phyloP scores from a whole-genome alignment of 768 basidiomycete genomes.

The Fibroporia radiculosa region DNA sequence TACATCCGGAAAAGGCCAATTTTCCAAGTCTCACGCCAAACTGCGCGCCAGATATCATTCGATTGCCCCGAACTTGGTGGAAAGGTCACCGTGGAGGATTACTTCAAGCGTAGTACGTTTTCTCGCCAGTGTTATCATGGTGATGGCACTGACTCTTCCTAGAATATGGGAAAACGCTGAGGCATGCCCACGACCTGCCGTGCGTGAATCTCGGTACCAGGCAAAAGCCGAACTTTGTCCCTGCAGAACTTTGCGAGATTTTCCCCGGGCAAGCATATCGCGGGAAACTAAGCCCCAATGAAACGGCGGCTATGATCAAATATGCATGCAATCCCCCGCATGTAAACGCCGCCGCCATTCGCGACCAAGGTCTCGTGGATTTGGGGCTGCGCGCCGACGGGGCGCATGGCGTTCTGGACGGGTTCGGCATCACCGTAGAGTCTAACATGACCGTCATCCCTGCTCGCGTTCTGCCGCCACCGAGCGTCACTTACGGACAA shows the following conservation, averaged over 20 bases:
- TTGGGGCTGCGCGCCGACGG: slow-evolving; percentile 43
- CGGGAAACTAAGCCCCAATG: slow-evolving; percentile 50
- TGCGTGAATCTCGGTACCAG: slow-evolving; percentile 27
- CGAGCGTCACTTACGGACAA: slow-evolving; percentile 45
- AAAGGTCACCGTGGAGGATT: slow-evolving; percentile 51
- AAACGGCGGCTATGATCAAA: slow-evolving; percentile 65
- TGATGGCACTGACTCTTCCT: not conserved
- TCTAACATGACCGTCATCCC: slow-evolving; percentile 56
- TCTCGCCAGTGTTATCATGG: slow-evolving; percentile 3
- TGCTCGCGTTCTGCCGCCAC: slow-evolving; percentile 54
- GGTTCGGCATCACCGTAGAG: slow-evolving; percentile 53
- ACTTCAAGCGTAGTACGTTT: slow-evolving; percentile 52
- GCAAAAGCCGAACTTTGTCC: slow-evolving; percentile 35
- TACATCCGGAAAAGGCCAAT: slow-evolving; percentile 42
- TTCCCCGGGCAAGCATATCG: slow-evolving; percentile 49
- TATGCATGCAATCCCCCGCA: slow-evolving; percentile 57
- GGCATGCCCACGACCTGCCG: slow-evolving; percentile 28
- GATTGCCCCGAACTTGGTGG: slow-evolving; percentile 49
- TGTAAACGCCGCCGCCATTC: slow-evolving; percentile 50
- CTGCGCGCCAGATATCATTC: slow-evolving; percentile 33
- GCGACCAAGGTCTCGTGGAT: slow-evolving; percentile 45
- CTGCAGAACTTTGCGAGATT: slow-evolving; percentile 68
- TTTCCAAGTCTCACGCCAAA: slow-evolving; percentile 16
- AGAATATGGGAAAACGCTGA: slow-evolving; percentile 56
- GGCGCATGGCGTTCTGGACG: slow-evolving; percentile 29